phyloP scores from a whole-genome alignment of 2,329 filamentous ascomycete species.

The Cercospora beticola region DNA sequence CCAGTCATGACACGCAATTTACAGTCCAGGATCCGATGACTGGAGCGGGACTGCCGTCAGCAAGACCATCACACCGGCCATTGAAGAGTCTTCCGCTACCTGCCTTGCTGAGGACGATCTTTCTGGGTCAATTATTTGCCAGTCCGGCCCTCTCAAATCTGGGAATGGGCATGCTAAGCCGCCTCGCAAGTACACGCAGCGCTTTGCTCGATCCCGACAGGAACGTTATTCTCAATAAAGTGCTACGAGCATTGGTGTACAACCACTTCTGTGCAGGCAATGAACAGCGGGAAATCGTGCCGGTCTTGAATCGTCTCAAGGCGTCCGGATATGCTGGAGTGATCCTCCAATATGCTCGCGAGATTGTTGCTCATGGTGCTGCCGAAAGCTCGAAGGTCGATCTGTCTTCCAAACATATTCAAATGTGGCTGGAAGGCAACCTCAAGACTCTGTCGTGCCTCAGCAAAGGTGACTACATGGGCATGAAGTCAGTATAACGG shows the following conservation, averaged over 20 bases:
- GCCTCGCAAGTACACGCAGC: conserved; percentile 46
- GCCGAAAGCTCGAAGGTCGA: conserved; percentile 47
- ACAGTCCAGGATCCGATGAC: not conserved
- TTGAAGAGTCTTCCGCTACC: conserved; percentile 8
- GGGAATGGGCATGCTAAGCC: conserved; percentile 36
- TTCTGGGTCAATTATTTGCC: conserved; percentile 37
- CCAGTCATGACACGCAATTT: not conserved
- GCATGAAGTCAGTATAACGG: conserved; percentile 46
- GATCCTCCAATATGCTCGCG: conserved; percentile 55
- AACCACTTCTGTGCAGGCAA: conserved; percentile 59
- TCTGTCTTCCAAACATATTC: conserved; percentile 21
- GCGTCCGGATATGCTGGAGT: conserved; percentile 54
- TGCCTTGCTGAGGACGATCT: conserved; percentile 31
- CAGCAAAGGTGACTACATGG: conserved; percentile 52
- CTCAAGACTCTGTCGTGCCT: conserved; percentile 55
- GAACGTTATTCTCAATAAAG: conserved; percentile 47
- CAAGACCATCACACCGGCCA: not conserved
- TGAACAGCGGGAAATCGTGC: conserved; percentile 49
- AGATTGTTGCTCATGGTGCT: conserved; percentile 38
- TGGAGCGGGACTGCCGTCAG: not conserved
- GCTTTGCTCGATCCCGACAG: conserved; percentile 50
- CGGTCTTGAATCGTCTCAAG: conserved; percentile 49
- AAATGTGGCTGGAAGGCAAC: conserved; percentile 55
- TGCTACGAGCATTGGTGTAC: conserved; percentile 52
- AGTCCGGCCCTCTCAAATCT: conserved; percentile 35